These are phyloP conservation scores for Umbelopsis sp. DNA, from an alignment of 192 early-diverging fungal genomes.

Conservation along the genomic window DNA sequence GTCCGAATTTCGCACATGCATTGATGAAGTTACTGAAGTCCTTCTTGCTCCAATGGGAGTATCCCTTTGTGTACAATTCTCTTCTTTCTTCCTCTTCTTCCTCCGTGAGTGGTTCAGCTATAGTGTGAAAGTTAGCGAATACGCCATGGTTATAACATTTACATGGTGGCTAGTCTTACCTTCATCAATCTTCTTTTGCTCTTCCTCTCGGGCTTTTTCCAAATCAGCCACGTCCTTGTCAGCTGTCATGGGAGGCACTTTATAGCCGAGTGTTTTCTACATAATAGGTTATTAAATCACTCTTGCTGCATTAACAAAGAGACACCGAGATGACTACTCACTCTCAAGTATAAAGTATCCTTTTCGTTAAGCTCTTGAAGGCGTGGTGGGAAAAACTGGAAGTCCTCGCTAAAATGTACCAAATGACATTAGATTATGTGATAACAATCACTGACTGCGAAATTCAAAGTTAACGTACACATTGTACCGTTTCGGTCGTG, in stretches of 20 bases:
- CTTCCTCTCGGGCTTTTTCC: constrained; percentile 67
- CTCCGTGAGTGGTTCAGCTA: constrained; percentile 87
- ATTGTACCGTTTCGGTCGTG: constrained; percentile 66
- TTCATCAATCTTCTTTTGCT: constrained; percentile 83
- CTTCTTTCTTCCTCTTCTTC: constrained; percentile 85
- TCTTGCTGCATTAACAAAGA: background rate
- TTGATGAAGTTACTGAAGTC: constrained; percentile 90
- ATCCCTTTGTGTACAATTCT: constrained; percentile 65
- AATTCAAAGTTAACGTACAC: constrained; percentile 30
- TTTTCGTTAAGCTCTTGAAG: constrained; percentile 80
- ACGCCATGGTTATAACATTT: background rate
- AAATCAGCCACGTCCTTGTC: constrained; percentile 35
- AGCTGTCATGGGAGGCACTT: constrained; percentile 54
- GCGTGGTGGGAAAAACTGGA: constrained; percentile 89
- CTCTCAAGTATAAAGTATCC: constrained; percentile 73
- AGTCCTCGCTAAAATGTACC: constrained; percentile 76
- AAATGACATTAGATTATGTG: constrained; percentile 18
- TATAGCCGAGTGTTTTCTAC: constrained; percentile 72
- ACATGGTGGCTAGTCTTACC: constrained; percentile 38
- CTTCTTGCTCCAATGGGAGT: constrained; percentile 87
- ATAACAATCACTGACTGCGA: background rate
- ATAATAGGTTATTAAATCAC: background rate
- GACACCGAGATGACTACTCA: constrained; percentile 15
- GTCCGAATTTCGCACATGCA: constrained; percentile 83
- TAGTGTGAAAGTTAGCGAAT: background rate